Evolutionary conservation across 495 filamentous ascomycete species (phyloP).

Genomic region (Penicillium pulvis): DNA sequence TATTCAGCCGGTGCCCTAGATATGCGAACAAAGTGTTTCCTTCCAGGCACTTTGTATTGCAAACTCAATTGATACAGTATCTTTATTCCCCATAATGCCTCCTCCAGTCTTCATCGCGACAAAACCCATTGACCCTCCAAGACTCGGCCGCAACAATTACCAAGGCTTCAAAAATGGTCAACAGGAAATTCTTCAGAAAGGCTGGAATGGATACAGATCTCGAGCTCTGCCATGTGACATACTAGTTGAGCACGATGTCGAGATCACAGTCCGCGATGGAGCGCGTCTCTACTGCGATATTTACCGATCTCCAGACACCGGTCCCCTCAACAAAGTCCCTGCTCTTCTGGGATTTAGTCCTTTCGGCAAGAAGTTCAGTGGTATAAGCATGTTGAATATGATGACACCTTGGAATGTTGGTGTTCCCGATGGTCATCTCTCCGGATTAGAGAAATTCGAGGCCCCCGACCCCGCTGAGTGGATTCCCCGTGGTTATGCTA

Average conservation of each 20-base stretch:
- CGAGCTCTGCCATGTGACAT: constrained; percentile 18
- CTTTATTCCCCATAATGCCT: constrained; percentile 10
- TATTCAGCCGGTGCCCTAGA: no score
- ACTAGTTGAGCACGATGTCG: constrained; percentile 22
- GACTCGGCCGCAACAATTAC: constrained; percentile 12
- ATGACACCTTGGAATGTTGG: constrained; percentile 17
- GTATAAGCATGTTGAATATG: constrained; percentile 15
- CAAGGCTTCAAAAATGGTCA: neutral
- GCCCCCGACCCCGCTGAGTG: constrained; percentile 47
- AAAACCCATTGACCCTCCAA: constrained; percentile 2
- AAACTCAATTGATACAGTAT: neutral
- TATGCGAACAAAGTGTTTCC: neutral
- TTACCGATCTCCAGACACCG: constrained; percentile 25
- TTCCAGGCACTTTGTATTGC: no score
- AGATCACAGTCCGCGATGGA: constrained; percentile 31
- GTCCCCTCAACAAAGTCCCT: constrained; percentile 20
- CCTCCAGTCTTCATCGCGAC: constrained; percentile 5
- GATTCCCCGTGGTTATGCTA: constrained; percentile 39
- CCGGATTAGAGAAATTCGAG: constrained; percentile 42
- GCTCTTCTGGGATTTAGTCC: constrained; percentile 35
- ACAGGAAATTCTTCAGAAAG: constrained; percentile 15
- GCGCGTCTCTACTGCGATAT: constrained; percentile 29
- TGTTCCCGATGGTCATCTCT: constrained; percentile 15
- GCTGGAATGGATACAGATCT: constrained; percentile 8
- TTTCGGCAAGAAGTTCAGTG: constrained; percentile 37